phyloP scores from a whole-genome alignment of 2,329 filamentous ascomycete species.

The Cladosporium sp. region DNA sequence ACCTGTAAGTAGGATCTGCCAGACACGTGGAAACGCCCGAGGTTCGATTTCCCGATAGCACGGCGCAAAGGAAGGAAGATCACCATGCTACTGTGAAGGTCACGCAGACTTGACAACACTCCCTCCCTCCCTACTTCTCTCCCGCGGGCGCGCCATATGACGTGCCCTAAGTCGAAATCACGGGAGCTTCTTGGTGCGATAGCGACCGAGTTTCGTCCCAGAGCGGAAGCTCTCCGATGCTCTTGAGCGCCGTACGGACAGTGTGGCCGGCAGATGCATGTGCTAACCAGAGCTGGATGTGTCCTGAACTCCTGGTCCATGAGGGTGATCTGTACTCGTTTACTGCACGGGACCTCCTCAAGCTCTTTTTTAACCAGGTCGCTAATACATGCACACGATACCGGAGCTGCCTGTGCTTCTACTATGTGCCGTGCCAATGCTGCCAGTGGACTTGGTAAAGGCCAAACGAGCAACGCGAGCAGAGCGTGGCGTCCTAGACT shows the following conservation, averaged over 20 bases:
- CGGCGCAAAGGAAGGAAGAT: background rate
- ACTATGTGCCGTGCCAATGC: background rate
- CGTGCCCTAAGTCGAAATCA: background rate
- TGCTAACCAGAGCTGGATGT: background rate
- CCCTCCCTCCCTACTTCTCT: background rate
- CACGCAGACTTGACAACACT: background rate
- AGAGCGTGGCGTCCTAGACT: background rate
- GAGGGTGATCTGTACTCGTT: background rate
- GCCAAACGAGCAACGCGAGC: background rate
- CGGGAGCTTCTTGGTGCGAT: background rate
- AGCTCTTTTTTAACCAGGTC: background rate
- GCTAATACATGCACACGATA: background rate
- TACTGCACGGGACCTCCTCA: background rate
- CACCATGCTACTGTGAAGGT: background rate
- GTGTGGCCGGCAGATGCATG: background rate
- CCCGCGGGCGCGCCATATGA: background rate
- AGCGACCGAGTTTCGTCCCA: background rate
- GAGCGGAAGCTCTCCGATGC: background rate
- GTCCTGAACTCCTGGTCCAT: background rate
- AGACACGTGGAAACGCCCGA: constrained; percentile 7
- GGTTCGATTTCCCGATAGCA: background rate
- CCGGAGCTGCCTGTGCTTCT: background rate
- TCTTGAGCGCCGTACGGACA: background rate
- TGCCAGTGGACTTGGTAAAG: background rate
- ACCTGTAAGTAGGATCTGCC: constrained; percentile 5